These are phyloP conservation scores for Heterococcus sp. DNA, from an alignment of 108 stramenopile species.

Conservation along the genomic window DNA sequence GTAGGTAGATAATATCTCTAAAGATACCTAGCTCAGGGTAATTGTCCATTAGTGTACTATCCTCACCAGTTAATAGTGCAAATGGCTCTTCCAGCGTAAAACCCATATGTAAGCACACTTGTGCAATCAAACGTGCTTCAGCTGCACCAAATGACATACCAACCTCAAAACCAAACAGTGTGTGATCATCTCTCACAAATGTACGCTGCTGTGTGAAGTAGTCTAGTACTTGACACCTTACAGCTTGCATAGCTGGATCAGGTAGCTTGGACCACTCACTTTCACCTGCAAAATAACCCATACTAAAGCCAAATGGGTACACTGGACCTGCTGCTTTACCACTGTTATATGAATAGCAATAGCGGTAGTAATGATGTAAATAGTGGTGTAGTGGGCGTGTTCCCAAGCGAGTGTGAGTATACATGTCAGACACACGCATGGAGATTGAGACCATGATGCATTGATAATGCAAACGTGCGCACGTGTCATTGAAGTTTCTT, in stretches of 20 bases:
- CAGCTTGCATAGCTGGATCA: slow-evolving; percentile 66
- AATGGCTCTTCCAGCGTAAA: slow-evolving; percentile 32
- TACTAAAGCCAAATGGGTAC: slow-evolving; percentile 86
- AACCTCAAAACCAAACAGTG: slow-evolving; percentile 51
- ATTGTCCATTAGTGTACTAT: slow-evolving; percentile 73
- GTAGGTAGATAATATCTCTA: slow-evolving; percentile 94
- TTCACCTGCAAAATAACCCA: slow-evolving; percentile 87
- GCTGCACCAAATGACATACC: slow-evolving; percentile 46
- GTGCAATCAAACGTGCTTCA: slow-evolving; percentile 4
- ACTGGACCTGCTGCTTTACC: slow-evolving; percentile 88
- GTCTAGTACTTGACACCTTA: slow-evolving; percentile 72
- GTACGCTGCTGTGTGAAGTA: slow-evolving; percentile 64
- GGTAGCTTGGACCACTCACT: slow-evolving; percentile 86
- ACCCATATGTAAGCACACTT: slow-evolving; percentile 57
- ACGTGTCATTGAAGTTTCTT: too few species aligned
- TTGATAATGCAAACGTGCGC: too few species aligned
- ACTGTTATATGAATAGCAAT: too few species aligned
- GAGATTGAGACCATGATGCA: too few species aligned
- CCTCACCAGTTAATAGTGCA: slow-evolving; percentile 50
- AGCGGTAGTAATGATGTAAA: too few species aligned
- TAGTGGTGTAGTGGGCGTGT: too few species aligned
- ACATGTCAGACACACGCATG: too few species aligned
- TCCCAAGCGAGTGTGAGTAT: too few species aligned
- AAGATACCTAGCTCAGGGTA: slow-evolving; percentile 96
- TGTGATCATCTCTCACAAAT: slow-evolving; percentile 32